Conservation (phyloP, 768 basidiomycete genomes). For the Botryobasidium botryosum region DNA sequence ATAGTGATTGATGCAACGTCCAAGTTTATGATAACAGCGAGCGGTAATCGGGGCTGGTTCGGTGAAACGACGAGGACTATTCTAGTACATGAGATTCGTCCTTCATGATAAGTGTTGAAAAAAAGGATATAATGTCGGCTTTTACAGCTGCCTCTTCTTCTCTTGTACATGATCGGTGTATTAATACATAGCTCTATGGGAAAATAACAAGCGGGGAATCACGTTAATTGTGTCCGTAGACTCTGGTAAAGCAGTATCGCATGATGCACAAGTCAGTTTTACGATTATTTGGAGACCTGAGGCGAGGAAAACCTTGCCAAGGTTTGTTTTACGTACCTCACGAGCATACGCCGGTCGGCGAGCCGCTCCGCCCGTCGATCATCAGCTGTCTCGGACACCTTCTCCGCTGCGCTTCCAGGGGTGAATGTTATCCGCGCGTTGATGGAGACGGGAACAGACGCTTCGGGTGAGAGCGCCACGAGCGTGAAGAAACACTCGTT, state of each 20-base stretch:
- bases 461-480: conserved; percentile 4
- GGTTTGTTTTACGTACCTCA: background rate
- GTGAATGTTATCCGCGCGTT: conserved; percentile 1
- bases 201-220: no score
- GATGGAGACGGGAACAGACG: background rate
- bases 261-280: no score
- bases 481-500: conserved; percentile 8
- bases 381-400: conserved; percentile 2
- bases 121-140: no score
- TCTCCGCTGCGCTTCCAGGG: conserved; percentile 1
- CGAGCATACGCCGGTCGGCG: conserved; percentile 1
- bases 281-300: no score
- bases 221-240: no score
- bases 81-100: conserved; percentile 77
- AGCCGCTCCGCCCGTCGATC: conserved; percentile 3
- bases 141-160: no score
- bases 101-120: conserved; percentile 1
- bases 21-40: conserved; percentile 76
- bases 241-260: no score
- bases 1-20: conserved; percentile 75
- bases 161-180: no score
- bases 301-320: no score
- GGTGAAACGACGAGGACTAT: conserved; percentile 83
- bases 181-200: no score
- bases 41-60: conserved; percentile 87